phyloP scores from a whole-genome alignment of 345 rosid species.

The Corchorus olitorius region DNA sequence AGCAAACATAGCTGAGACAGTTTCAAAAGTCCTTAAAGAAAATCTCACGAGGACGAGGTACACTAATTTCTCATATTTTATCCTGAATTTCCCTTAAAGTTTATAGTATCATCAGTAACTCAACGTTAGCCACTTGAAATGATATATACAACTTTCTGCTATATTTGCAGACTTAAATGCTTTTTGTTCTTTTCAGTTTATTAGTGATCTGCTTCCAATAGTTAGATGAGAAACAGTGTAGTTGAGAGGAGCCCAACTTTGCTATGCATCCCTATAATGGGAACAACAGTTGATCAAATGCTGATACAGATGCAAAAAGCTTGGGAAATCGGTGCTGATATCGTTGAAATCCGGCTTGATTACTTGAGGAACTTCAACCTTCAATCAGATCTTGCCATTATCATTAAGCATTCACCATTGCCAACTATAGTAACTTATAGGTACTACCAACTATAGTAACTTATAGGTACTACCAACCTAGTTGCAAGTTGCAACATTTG shows the following conservation, averaged over 20 bases:
- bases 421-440: slow-evolving; percentile 53
- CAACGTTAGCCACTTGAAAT: no score
- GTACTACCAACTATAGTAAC: slow-evolving; percentile 53
- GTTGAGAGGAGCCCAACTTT: slow-evolving; percentile 40
- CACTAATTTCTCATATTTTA: not conserved
- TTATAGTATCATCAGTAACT: no score
- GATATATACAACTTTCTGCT: not conserved
- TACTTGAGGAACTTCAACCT: slow-evolving; percentile 43
- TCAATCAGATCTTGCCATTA: slow-evolving; percentile 32
- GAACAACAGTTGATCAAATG: slow-evolving; percentile 45
- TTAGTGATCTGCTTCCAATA: not conserved
- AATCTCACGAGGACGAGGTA: no score
- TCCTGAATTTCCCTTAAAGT: not conserved
- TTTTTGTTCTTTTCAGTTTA: not conserved
- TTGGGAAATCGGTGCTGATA: slow-evolving; percentile 40
- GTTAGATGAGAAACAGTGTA: slow-evolving; percentile 26
- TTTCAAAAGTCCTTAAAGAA: not conserved
- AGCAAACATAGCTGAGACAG: not conserved
- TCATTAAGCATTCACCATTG: slow-evolving; percentile 46
- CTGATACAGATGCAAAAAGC: slow-evolving; percentile 45
- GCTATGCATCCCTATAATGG: slow-evolving; percentile 51
- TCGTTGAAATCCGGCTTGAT: slow-evolving; percentile 44
- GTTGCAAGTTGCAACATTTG: not conserved
- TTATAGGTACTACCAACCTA: slow-evolving; percentile 32
- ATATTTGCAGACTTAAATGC: not conserved